Percentiles rank a stretch among this genome's conserved stretches.
Evolutionary conservation across 805 yeast species (phyloP).

Genomic region (Tetrapisispora iriomotensis): DNA sequence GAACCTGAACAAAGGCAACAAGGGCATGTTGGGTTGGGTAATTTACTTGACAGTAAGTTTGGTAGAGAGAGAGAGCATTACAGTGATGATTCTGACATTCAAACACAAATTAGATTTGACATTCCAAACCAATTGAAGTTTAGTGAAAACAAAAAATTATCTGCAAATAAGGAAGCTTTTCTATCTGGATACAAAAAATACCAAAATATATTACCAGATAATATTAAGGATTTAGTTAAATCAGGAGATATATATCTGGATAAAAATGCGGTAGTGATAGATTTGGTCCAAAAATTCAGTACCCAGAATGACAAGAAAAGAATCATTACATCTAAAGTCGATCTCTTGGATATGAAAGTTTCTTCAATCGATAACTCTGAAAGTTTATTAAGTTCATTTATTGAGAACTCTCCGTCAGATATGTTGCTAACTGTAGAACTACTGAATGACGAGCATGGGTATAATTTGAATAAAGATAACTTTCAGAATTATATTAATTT

Average conservation of each 20-base stretch:
- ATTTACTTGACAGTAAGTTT: conserved; percentile 23
- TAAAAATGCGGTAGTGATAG: neutral
- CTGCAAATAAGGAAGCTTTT: neutral
- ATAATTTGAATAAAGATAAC: neutral
- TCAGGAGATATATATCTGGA: neutral
- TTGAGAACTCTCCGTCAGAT: too few species aligned
- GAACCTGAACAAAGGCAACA: conserved; percentile 53
- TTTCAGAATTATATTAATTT: neutral
- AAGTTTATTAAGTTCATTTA: too few species aligned
- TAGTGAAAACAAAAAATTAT: neutral
- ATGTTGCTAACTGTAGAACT: too few species aligned
- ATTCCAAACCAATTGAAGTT: conserved; percentile 1
- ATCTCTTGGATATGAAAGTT: neutral
- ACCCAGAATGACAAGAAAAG: neutral
- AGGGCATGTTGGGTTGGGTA: conserved; percentile 64
- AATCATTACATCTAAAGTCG: neutral
- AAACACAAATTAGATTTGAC: conserved; percentile 7
- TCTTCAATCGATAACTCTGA: neutral
- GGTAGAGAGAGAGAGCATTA: neutral
- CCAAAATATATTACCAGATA: neutral
- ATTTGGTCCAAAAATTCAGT: neutral
- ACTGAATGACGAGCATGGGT: neutral
- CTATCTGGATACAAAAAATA: neutral
- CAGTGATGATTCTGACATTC: conserved; percentile 9
- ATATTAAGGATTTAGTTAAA: neutral